These are phyloP conservation scores for Zelonia costaricensis DNA, from an alignment of 208 protist genomes.

Conservation along the genomic window DNA sequence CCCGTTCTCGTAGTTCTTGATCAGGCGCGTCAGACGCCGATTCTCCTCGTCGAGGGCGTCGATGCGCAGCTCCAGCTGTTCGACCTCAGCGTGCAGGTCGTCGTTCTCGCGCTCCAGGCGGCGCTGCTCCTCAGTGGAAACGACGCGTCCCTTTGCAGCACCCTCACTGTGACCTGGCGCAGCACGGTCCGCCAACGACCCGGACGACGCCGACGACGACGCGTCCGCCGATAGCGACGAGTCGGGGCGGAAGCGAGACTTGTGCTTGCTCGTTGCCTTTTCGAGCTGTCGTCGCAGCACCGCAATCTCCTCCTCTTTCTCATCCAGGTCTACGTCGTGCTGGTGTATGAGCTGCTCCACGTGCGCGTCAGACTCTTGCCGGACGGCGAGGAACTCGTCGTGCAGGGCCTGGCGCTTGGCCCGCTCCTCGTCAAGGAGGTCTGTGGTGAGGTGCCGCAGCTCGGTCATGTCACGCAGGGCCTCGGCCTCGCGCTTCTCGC, in stretches of 20 bases:
- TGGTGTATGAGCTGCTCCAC: conserved; percentile 51
- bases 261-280: conserved; percentile 28
- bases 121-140: conserved; percentile 20
- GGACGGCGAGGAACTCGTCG: conserved; percentile 40
- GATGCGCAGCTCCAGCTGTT: conserved; percentile 65
- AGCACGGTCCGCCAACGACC: too few species aligned
- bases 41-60: conserved; percentile 75
- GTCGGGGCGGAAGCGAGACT: conserved; percentile 28
- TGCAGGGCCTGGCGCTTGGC: conserved; percentile 36
- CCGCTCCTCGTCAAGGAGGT: conserved; percentile 65
- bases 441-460: conserved; percentile 53
- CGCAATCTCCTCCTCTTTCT: conserved; percentile 51
- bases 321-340: conserved; percentile 37
- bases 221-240: conserved; percentile 11
- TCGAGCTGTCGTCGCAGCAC: conserved; percentile 46
- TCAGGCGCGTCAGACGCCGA: conserved; percentile 42
- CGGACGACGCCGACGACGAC: conserved; percentile 7
- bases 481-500: conserved; percentile 68
- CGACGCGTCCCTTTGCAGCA: background rate
- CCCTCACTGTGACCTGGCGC: background rate
- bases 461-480: conserved; percentile 80
- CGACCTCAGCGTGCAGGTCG: conserved; percentile 58
- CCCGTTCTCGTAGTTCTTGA: conserved; percentile 78
- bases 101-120: conserved; percentile 78
- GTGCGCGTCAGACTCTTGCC: conserved; percentile 44